phyloP scores from a whole-genome alignment of 2,329 filamentous ascomycete species.

The Xylaria multiplex region DNA sequence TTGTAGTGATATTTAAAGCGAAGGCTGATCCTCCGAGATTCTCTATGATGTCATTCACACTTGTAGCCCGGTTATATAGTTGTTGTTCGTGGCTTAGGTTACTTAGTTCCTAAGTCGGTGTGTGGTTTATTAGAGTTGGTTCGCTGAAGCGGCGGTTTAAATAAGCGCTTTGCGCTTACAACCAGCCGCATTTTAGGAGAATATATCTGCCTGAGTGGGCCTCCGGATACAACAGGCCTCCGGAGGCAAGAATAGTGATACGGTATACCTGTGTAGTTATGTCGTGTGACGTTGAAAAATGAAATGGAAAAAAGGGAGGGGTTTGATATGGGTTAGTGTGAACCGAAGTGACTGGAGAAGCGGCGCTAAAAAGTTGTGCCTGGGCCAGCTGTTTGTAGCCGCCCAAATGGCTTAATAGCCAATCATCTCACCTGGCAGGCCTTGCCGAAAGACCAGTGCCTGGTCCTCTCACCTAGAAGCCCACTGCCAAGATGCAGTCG shows the following conservation, averaged over 20 bases:
- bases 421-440: conserved; percentile 39
- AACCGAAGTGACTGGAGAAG: conserved; percentile 21
- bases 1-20: too few relatives aligned
- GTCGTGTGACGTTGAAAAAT: conserved; percentile 3
- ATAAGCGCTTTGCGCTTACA: conserved; percentile 11
- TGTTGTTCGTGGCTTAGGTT: not conserved
- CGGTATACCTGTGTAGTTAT: not conserved
- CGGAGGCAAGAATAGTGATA: not conserved
- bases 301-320: not conserved
- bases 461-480: not conserved
- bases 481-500: conserved; percentile 25
- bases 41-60: not conserved
- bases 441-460: conserved; percentile 8
- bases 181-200: not conserved
- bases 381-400: conserved; percentile 33
- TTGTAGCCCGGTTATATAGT: too few relatives aligned
- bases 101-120: not conserved
- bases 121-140: not conserved
- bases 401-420: conserved; percentile 35
- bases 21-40: not conserved
- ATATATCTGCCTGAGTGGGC: not conserved
- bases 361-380: conserved; percentile 15
- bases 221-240: conserved; percentile 18
- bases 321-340: conserved; percentile 25
- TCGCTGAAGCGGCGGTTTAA: not conserved